Percentiles rank a stretch among this genome's conserved stretches.
Conservation (phyloP, 1,284 basidiomycete genomes). For the Cystobasidium sp. region DNA sequence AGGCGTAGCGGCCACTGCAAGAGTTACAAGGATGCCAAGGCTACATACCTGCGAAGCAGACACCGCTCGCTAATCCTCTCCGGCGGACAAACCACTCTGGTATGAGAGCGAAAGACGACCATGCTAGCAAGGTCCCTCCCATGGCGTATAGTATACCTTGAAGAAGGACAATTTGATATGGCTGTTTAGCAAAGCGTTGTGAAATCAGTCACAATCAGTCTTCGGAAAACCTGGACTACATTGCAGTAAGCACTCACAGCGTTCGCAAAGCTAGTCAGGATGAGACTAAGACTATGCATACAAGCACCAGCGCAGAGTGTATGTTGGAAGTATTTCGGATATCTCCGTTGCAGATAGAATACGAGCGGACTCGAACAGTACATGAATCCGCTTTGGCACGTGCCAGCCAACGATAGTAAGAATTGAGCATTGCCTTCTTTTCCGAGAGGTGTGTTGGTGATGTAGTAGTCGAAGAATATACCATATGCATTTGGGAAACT, state of each 20-base stretch:
- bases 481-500: conserved; percentile 40
- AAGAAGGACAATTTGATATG: conserved; percentile 33
- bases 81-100: conserved; percentile 37
- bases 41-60: conserved; percentile 28
- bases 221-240: neutral
- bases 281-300: conserved; percentile 10
- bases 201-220: neutral
- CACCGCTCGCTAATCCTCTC: conserved; percentile 31
- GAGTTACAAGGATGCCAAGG: too few relatives aligned
- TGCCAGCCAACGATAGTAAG: conserved; percentile 35
- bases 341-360: conserved; percentile 9
- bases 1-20: neutral
- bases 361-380: conserved; percentile 36
- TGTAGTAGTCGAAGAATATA: conserved; percentile 36
- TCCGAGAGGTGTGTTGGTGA: conserved; percentile 17
- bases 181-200: neutral
- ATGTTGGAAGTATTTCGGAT: conserved; percentile 21
- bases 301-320: conserved; percentile 11
- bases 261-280: conserved; percentile 34
- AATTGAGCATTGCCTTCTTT: conserved; percentile 22
- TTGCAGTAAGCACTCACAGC: neutral
- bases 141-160: conserved; percentile 35
- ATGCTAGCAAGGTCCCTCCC: conserved; percentile 34
- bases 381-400: conserved; percentile 36
- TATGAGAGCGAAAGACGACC: conserved; percentile 15